phyloP scores from a whole-genome alignment of 495 filamentous ascomycete species.

The Penicillium nucicola region DNA sequence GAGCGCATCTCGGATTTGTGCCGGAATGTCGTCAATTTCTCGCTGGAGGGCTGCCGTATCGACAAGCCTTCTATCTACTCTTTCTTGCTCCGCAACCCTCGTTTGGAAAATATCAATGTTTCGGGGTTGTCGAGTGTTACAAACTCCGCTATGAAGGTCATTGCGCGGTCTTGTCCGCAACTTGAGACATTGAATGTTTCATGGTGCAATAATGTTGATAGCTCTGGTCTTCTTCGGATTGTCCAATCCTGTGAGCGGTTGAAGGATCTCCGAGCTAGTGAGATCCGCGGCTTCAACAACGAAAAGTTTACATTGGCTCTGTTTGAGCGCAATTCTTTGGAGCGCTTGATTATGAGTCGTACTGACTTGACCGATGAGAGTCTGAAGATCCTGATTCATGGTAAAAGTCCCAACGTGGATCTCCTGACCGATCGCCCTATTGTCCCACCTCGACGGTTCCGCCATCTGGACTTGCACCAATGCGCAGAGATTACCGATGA shows the following conservation, averaged over 20 bases:
- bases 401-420: slow-evolving; percentile 70
- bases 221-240: slow-evolving; percentile 72
- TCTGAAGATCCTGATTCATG: slow-evolving; percentile 69
- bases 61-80: slow-evolving; percentile 75
- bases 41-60: slow-evolving; percentile 83
- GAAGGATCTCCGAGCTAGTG: slow-evolving; percentile 77
- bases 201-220: slow-evolving; percentile 84
- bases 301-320: slow-evolving; percentile 64
- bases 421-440: slow-evolving; percentile 69
- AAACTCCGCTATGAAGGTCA: slow-evolving; percentile 83
- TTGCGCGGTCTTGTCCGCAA: slow-evolving; percentile 76
- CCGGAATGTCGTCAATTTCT: slow-evolving; percentile 81
- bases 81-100: slow-evolving; percentile 73
- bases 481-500: slow-evolving; percentile 69
- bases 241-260: slow-evolving; percentile 69
- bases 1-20: slow-evolving; percentile 72
- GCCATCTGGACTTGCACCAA: slow-evolving; percentile 80
- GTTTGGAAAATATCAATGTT: slow-evolving; percentile 78
- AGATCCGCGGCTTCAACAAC: slow-evolving; percentile 76
- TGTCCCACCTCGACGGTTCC: slow-evolving; percentile 74
- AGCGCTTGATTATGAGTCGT: slow-evolving; percentile 78
- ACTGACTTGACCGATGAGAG: slow-evolving; percentile 69
- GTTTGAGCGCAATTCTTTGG: slow-evolving; percentile 75
- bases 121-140: slow-evolving; percentile 75
- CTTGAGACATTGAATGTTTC: slow-evolving; percentile 83